Percentiles rank a stretch among this genome's conserved stretches.
Evolutionary conservation across 2,329 filamentous ascomycete genomes (phyloP).

Genomic region (Falciphora oryzae): DNA sequence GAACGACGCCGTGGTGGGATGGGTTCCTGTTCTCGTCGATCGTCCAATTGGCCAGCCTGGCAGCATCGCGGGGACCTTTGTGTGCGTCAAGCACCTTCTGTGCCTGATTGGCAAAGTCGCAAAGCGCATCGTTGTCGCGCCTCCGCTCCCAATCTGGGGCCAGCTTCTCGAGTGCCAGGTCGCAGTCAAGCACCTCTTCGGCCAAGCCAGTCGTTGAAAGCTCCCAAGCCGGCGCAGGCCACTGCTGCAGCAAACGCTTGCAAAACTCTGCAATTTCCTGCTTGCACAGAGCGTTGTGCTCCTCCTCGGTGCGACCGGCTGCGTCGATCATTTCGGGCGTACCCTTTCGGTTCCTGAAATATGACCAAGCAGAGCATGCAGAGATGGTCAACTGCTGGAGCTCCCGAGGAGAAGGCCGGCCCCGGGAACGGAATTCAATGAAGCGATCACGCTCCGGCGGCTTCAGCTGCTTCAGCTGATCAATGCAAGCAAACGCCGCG

Average conservation of each 20-base stretch:
- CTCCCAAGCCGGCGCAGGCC: constrained; percentile 27
- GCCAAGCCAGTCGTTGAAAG: constrained; percentile 15
- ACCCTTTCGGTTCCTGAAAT: not conserved
- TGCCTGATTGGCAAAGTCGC: not conserved
- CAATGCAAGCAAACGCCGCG: constrained; percentile 36
- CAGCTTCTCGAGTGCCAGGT: constrained; percentile 32
- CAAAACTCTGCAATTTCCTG: constrained; percentile 19
- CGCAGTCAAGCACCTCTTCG: constrained; percentile 32
- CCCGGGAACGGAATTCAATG: not conserved
- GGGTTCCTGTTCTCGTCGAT: constrained; percentile 27
- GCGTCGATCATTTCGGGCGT: constrained; percentile 17
- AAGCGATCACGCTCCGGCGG: constrained; percentile 19
- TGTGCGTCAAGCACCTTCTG: not conserved
- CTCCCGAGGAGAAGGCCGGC: not conserved
- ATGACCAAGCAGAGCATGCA: not conserved
- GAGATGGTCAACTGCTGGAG: not conserved
- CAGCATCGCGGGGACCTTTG: not conserved
- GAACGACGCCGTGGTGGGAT: constrained; percentile 31
- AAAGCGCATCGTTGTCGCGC: constrained; percentile 32
- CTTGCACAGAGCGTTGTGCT: constrained; percentile 26
- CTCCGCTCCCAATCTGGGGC: constrained; percentile 41
- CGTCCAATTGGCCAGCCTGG: not conserved
- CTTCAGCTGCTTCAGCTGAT: constrained; percentile 29
- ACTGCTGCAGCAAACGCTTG: constrained; percentile 34
- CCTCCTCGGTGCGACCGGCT: constrained; percentile 11